Evolutionary conservation across 345 rosid genomes (phyloP).

Genomic region (Ceriops zippeliana): DNA sequence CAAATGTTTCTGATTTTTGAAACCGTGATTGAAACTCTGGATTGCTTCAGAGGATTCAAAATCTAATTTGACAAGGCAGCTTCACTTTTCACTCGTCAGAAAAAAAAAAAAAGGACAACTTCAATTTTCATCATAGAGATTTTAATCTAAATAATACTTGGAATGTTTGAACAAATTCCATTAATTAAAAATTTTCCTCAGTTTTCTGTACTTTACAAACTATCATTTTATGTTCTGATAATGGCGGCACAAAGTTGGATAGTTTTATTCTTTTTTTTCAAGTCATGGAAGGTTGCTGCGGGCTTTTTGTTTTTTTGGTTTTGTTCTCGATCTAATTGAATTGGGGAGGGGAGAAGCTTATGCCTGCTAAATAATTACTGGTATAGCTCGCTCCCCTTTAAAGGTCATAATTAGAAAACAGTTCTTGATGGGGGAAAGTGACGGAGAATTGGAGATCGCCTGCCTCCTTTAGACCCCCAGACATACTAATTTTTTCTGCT

Average conservation of each 20-base stretch:
- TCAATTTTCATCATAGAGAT: background rate
- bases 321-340: too few species aligned
- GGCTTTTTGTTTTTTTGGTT: too few species aligned
- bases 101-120: too few species aligned
- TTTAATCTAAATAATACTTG: background rate
- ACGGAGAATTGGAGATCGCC: background rate
- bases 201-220: background rate
- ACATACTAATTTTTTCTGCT: background rate
- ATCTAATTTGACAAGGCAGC: too few species aligned
- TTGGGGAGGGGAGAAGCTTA: background rate
- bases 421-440: background rate
- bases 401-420: background rate
- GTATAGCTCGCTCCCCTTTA: background rate
- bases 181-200: background rate
- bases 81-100: too few species aligned
- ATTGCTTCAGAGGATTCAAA: conserved; percentile 18
- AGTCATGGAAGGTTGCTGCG: background rate
- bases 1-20: too few species aligned
- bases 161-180: too few species aligned
- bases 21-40: background rate
- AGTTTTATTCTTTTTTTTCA: background rate
- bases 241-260: background rate
- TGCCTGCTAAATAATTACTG: background rate
- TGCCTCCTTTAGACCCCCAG: conserved; percentile 3
- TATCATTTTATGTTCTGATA: background rate